Evolutionary conservation across 2,329 filamentous ascomycete species (phyloP), one percentile per base, ranked within the genome.

Genomic region (Aspergillus jensenii): DNA sequence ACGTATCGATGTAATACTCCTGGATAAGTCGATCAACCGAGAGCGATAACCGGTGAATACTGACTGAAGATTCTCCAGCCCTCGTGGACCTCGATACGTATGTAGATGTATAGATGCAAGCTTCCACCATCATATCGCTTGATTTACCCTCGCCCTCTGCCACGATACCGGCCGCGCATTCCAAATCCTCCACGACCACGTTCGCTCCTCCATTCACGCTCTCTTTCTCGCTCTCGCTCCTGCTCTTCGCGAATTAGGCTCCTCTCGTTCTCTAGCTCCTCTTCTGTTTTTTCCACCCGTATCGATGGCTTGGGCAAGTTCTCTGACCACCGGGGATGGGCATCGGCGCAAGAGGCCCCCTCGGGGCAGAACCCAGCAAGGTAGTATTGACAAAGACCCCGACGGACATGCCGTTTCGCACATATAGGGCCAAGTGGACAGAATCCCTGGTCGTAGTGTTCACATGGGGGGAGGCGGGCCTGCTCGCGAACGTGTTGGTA

Each of bases 341-440:
- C 89, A 19, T 89, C 85, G 70, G 86, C 87, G 77, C 95, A 99
- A 7, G 80, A 79, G 60, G 74, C 75, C 75, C 88, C 93, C 55
- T 96, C 90, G 0, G 95, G 95, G 72, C 95, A 99, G 79, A 99
- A 99, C 1, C 95, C 95, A 7, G 91, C 91, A 15, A 98, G 80
- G 71, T 96, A 99, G 73, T 89, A 96, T 1, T 82, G 82, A 72
- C 95, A 99, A 6, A 96, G 74, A 63, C 84, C 87, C 62, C 90
- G 87, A 59, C 92, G 86, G 56, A 96, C 88, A 76, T 99, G 95
- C 66, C 93, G 90, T 77, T 96, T 92, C 23, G 89, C 87, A 76
- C 95, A 99, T 59, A 85, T 78, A 1, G 93, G 92, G 0, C 95
- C 95, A 9, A 98, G 83, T 17, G 91, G 91, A 69, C 95, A 99